Evolutionary conservation across 169 alveolate genomes (phyloP), one percentile per base, ranked within the genome.

Genomic region (Plasmodium cynomolgi): DNA sequence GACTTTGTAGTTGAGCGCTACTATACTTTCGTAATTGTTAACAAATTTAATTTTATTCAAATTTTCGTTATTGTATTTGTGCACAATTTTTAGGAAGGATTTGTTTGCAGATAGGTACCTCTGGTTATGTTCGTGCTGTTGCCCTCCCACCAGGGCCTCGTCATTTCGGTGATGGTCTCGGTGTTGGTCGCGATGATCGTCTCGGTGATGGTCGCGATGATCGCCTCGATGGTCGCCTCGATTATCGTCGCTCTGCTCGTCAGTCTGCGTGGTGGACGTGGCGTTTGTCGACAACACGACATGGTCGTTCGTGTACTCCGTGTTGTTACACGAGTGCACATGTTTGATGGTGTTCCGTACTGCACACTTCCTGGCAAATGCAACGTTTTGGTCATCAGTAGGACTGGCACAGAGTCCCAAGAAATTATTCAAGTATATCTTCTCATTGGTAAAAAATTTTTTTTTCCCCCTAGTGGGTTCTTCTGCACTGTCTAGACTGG

Each of bases 351-450:
- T 39, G 41, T 91, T 91, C 83, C 84, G 71, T 20, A 91, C 47
- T 47, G 95, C 95, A 91, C 81, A 81, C 41, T 91, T 91, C 56
- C 95, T 81, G 75, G 84, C 90, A 81, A 91, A 91, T 9, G 56
- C 33, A 23, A 50, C 23, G 56, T 91, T 81, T 41, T 81, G 81
- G 7, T 34, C 68, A 68, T 91, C 41, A 5, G 34, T 34, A 13
- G 62, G 37, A 81, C 75, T 72, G 37, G 50, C 54, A 23, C 84
- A 71, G 34, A 91, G 29, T 74, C 95, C 95, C 73, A 91, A 17
- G 56, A 91, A 68, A 71, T 91, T 91, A 34, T 91, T 91, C 34
- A 91, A 71, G 68, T 81, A 91, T 91, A 91, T 91, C 75, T 80
- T 80, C 9, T 91, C 84, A 72, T 72, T 91, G 74, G 58, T 81